These are phyloP conservation scores for Mortierella polycephala DNA, from an alignment of 371 early-diverging fungal genomes.

Conservation along the genomic window DNA sequence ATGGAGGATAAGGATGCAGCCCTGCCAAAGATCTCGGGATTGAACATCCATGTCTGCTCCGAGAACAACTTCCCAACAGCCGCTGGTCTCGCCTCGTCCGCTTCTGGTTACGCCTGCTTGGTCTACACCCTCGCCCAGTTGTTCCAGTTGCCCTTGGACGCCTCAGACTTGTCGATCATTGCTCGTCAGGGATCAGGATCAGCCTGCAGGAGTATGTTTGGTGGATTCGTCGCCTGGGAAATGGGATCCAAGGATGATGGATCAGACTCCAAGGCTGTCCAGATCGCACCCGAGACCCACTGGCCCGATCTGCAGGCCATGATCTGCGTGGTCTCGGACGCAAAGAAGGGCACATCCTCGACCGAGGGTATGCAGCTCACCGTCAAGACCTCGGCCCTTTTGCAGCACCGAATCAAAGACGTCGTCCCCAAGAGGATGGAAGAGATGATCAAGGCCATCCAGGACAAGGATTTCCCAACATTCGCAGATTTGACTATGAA, in stretches of 20 bases:
- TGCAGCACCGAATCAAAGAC: constrained; percentile 82
- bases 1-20: constrained; percentile 67
- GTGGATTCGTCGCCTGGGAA: constrained; percentile 98
- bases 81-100: constrained; percentile 99
- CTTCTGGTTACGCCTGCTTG: constrained; percentile 96
- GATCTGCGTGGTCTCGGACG: constrained; percentile 93
- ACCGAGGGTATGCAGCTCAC: constrained; percentile 98
- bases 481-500: constrained; percentile 97
- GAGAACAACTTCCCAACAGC: constrained; percentile 99
- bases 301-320: constrained; percentile 97
- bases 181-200: constrained; percentile 98
- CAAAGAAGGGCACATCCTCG: constrained; percentile 90
- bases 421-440: constrained; percentile 92
- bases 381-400: constrained; percentile 89
- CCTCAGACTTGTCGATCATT: constrained; percentile 85
- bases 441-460: constrained; percentile 87
- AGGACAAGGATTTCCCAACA: constrained; percentile 83
- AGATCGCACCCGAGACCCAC: constrained; percentile 89
- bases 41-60: constrained; percentile 85
- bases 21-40: constrained; percentile 64
- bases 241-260: constrained; percentile 85
- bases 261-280: constrained; percentile 89
- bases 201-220: constrained; percentile 96
- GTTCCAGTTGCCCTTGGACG: constrained; percentile 74
- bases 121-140: constrained; percentile 87